Percentiles rank a stretch among this genome's conserved stretches.
These are phyloP conservation scores for Oryza australiensis DNA, from an alignment of 176 grass and related monocot genomes.

Conservation along the genomic window DNA sequence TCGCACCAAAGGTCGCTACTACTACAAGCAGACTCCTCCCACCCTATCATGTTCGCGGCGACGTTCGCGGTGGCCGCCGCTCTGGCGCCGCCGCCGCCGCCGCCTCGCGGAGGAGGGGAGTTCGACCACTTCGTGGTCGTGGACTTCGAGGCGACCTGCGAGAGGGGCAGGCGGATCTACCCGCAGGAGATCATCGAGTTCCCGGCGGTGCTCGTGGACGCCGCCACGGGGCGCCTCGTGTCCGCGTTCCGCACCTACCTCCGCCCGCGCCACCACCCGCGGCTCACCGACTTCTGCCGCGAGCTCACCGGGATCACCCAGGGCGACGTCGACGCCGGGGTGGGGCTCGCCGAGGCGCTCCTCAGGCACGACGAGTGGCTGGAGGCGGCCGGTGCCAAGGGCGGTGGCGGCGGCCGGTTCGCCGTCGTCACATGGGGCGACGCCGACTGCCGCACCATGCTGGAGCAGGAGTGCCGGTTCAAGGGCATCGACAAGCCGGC, in stretches of 20 bases:
- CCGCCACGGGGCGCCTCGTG: slow-evolving; percentile 46
- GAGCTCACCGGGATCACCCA: slow-evolving; percentile 66
- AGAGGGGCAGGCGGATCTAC: slow-evolving; percentile 20
- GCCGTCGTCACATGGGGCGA: not conserved
- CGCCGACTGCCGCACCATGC: not conserved
- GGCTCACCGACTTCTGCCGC: slow-evolving; percentile 55
- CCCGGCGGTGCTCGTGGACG: slow-evolving; percentile 60
- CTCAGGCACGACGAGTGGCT: slow-evolving; percentile 53
- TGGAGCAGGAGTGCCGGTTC: not conserved
- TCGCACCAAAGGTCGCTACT: not conserved
- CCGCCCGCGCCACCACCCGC: slow-evolving; percentile 48
- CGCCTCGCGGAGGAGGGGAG: not conserved
- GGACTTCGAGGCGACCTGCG: slow-evolving; percentile 78
- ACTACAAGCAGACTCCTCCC: too few relatives aligned
- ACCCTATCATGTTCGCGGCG: not conserved
- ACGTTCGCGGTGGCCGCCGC: not conserved
- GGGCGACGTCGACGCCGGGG: slow-evolving; percentile 54
- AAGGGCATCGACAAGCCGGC: not conserved
- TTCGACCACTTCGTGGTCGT: slow-evolving; percentile 67
- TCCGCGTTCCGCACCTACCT: slow-evolving; percentile 64
- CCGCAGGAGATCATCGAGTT: slow-evolving; percentile 78
- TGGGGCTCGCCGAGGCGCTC: slow-evolving; percentile 51
- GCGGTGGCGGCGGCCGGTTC: not conserved
- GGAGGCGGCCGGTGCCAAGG: not conserved
- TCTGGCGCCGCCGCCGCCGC: not conserved